Evolutionary conservation across 305 asterid genomes (phyloP), one percentile per base, ranked within the genome.

Genomic region (Caryopteris hybrid): DNA sequence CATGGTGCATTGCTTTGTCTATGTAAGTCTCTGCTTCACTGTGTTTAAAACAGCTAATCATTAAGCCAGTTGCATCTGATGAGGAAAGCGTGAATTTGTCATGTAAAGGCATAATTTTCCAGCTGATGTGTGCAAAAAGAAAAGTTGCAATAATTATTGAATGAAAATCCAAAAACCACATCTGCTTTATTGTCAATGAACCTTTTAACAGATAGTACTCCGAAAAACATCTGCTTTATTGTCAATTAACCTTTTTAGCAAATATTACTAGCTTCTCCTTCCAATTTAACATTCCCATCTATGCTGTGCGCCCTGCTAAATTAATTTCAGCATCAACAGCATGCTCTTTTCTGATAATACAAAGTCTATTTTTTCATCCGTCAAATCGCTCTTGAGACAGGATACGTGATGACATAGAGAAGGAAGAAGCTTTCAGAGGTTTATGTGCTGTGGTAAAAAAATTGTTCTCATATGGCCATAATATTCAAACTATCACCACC

Each of bases 331-430:
- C 27, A 20, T 5, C 38, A 53, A 25, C 38, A 27, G 17, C 14
- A 13, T 6, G 21, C 41, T 10, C 38, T 53, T 53, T 25, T 25
- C 38, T 53, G 38, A 52, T 52, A 17, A 46, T 46, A n/a, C 6
- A 29, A 23, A 12, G 11, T 52, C 36, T 8, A 55, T 21, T 16
- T 29, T 8, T 55, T 42, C 25, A 42, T 43, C 47, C 6, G 17
- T 42, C 16, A 3, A 12, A 13, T 39, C 3, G 12, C 9, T 12
- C 66, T 51, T 79, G 69, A 80, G 58, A 58, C 83, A 94, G 99
- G 96, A 94, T 94, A 69, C 96, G 99, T 46, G 99, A 94, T 81
- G 98, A 91, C 78, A 80, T 86, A 70, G 99, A 94, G 85, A 94
- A 94, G 68, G 97, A 91, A 80, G 99, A 94, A 39, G 97, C 99